Base-by-base conservation (phyloP, 2,329 filamentous ascomycete genomes). In the Helicocarpus griseus region DNA sequence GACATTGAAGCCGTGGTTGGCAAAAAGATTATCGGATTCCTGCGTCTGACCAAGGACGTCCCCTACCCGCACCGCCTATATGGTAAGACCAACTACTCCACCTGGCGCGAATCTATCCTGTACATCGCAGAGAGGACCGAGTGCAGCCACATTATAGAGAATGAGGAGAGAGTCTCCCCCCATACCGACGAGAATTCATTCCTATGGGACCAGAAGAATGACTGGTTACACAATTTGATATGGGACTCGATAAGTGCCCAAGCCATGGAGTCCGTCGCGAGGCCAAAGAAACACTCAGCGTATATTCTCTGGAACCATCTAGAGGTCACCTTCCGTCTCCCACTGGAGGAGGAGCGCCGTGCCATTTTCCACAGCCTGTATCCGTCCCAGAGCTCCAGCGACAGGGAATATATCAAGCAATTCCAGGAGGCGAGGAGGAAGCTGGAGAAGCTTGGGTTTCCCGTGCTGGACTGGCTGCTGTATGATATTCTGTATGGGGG, bases 1-100 rank as follows among this genome's bases (percentile, higher is more conserved):
- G 44, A 47, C 29, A 14, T 7, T 17, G 44, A 47, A 9, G 44
- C 44, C 4, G 44, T 47, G 9, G 44, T 47, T 29, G 44, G 44
- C 29, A 47, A 47, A 13, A 47, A 47, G 44, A 47, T 47, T 22
- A 47, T 47, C 21, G 44, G 28, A 21, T 47, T 47, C 29, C 28
- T 47, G 17, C 44, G 44, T 3, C 29, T 47, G 29, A 47, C 44
- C 6, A 47, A 35, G 28, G 19, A 47, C 13, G 29, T 22, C 19
- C 44, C 44, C 14, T 47, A 22, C 11, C 29, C 28, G 44, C 44
- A 47, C 19, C 44, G 44, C 17, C 29, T 47, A 21, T 47, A 47
- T n/a, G 29, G 44, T 33, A 47, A 47, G 35, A 22, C 6, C 29
- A 47, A 47, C 28, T 47, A 47, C 44, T 35, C 44, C 9, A 35